Evolutionary conservation across 2,329 filamentous ascomycete genomes (phyloP).

Genomic region (Magnaporthales sp.): DNA sequence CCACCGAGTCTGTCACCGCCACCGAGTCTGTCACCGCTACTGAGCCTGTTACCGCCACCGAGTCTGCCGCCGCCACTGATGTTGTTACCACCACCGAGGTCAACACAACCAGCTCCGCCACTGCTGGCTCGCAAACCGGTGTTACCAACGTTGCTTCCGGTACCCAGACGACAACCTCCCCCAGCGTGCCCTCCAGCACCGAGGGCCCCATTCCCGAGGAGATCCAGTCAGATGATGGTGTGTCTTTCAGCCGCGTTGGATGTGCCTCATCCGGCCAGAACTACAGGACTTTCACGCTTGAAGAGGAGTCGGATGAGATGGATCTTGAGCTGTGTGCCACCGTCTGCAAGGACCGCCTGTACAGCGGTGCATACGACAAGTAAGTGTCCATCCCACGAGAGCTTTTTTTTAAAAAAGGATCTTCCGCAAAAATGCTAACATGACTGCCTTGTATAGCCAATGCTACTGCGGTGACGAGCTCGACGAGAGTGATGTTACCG

Average conservation of each 20-base stretch:
- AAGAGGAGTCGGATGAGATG: not conserved
- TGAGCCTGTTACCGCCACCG: too few species aligned
- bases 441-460: not conserved
- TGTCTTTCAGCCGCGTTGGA: not conserved
- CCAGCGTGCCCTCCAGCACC: not conserved
- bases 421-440: not conserved
- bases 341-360: not conserved
- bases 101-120: not conserved
- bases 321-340: not conserved
- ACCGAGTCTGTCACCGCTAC: too few species aligned
- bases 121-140: not conserved
- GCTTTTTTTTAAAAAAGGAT: not conserved
- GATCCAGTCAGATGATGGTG: not conserved
- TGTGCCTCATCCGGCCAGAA: not conserved
- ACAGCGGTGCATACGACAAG: not conserved
- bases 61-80: not conserved
- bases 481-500: not conserved
- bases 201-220: not conserved
- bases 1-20: not conserved
- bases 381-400: not conserved
- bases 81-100: not conserved
- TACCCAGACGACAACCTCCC: not conserved
- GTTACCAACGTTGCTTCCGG: not conserved
- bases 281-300: not conserved
- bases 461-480: conserved; percentile 3